phyloP scores from a whole-genome alignment of 129 eudicot species.

The Tagetes patula region DNA sequence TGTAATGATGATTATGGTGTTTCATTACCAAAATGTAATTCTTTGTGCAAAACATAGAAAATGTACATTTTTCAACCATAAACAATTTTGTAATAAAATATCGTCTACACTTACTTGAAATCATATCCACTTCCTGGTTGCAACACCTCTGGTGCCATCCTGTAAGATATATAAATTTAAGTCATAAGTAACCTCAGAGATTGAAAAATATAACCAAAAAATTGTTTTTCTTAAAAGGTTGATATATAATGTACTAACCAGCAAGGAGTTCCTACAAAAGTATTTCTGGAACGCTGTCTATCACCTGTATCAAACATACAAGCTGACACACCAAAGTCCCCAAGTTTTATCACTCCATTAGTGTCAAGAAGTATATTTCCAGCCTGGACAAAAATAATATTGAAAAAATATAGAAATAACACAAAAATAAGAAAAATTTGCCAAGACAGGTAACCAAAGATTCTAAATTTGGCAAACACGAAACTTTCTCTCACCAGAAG shows the following conservation, averaged over 20 bases:
- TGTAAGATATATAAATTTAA: slow-evolving; percentile 23
- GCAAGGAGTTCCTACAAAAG: slow-evolving; percentile 99
- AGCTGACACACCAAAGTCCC: slow-evolving; percentile 98
- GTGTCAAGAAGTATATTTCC: slow-evolving; percentile 94
- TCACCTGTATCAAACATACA: slow-evolving; percentile 98
- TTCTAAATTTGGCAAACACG: neutral
- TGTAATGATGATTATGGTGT: slow-evolving; percentile 27
- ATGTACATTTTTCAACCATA: slow-evolving; percentile 46
- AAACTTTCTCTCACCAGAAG: neutral
- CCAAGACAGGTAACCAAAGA: neutral
- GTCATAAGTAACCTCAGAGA: slow-evolving; percentile 9
- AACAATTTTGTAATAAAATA: neutral
- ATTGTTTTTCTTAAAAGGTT: neutral
- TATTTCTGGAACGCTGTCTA: slow-evolving; percentile 94
- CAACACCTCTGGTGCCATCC: slow-evolving; percentile 99
- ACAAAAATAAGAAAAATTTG: neutral
- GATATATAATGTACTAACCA: slow-evolving; percentile 47
- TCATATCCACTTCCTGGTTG: slow-evolving; percentile 97
- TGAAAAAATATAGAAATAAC: neutral
- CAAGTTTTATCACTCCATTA: slow-evolving; percentile 89
- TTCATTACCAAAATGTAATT: slow-evolving; percentile 20
- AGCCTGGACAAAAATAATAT: slow-evolving; percentile 57
- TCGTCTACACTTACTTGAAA: slow-evolving; percentile 70
- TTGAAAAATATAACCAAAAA: neutral
- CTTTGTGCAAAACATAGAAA: slow-evolving; percentile 13